Evolutionary conservation across 2,329 filamentous ascomycete species (phyloP).

Genomic region (Pyrenochaeta sp.): DNA sequence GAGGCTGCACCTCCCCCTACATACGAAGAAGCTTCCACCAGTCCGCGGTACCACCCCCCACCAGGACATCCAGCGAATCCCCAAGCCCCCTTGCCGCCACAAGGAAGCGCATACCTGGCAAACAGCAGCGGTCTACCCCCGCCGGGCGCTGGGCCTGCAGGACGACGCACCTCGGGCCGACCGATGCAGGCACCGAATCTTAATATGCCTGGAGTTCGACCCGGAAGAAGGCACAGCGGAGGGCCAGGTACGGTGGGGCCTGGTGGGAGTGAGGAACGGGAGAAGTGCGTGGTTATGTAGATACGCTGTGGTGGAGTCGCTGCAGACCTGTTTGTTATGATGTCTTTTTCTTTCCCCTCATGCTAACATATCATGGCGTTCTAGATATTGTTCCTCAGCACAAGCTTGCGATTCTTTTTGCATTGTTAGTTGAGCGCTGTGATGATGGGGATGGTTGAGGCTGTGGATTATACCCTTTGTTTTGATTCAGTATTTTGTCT

Average conservation of each 20-base stretch:
- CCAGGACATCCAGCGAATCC: slow-evolving; percentile 55
- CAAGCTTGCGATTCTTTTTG: too few species aligned
- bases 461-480: too few species aligned
- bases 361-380: too few species aligned
- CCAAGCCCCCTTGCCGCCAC: slow-evolving; percentile 35
- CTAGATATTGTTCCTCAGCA: too few species aligned
- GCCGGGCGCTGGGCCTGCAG: slow-evolving; percentile 11
- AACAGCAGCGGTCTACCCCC: slow-evolving; percentile 15
- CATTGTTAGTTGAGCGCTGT: too few species aligned
- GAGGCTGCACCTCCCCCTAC: slow-evolving; percentile 68
- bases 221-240: slow-evolving; percentile 36
- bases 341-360: too few species aligned
- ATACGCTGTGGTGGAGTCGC: neutral
- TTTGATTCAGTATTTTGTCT: too few species aligned
- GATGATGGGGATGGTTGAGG: too few species aligned
- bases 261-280: slow-evolving; percentile 33
- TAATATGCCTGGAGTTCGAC: slow-evolving; percentile 17
- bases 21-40: slow-evolving; percentile 70
- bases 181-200: slow-evolving; percentile 16
- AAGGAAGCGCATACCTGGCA: slow-evolving; percentile 37
- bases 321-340: too few species aligned
- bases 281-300: slow-evolving; percentile 48
- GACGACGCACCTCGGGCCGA: slow-evolving; percentile 23
- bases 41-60: slow-evolving; percentile 64
- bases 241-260: slow-evolving; percentile 21